A percentile compares a stretch with the other conserved stretches of the same genome.
These are phyloP conservation scores for Alternaria conjuncta DNA, from an alignment of 2,329 filamentous ascomycete species.

Conservation along the genomic window DNA sequence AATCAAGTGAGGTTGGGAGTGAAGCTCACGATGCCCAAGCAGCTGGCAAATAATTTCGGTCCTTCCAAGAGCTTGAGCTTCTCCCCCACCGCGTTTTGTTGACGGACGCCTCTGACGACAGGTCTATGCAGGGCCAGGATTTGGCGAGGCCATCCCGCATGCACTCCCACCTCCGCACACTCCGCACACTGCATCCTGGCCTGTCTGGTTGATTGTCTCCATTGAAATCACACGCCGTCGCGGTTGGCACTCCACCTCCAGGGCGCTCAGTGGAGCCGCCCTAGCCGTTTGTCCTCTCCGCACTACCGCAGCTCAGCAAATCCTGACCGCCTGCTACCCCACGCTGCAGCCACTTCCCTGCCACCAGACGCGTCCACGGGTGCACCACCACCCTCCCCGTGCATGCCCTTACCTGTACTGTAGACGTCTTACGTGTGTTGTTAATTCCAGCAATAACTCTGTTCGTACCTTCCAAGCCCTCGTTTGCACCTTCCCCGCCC, in stretches of 20 bases:
- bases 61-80: conserved; percentile 22
- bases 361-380: background rate
- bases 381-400: background rate
- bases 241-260: conserved; percentile 22
- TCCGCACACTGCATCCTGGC: conserved; percentile 10
- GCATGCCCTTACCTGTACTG: background rate
- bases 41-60: conserved; percentile 11
- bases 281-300: conserved; percentile 8
- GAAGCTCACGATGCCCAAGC: conserved; percentile 15
- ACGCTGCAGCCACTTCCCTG: conserved; percentile 1
- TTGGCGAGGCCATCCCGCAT: conserved; percentile 21
- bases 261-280: conserved; percentile 20
- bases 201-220: conserved; percentile 19
- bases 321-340: conserved; percentile 13
- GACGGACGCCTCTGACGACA: conserved; percentile 32
- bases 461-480: background rate
- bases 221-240: conserved; percentile 29
- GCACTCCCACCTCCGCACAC: conserved; percentile 12
- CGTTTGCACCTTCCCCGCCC: background rate
- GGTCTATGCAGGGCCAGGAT: conserved; percentile 28
- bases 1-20: conserved; percentile 6
- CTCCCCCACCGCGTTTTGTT: conserved; percentile 25
- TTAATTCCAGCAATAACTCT: background rate
- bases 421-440: background rate
- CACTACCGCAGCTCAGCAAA: conserved; percentile 13